Percentiles rank a stretch among this genome's conserved stretches.
These are phyloP conservation scores for Tulasnella sp. DNA, from an alignment of 768 basidiomycete genomes.

Conservation along the genomic window DNA sequence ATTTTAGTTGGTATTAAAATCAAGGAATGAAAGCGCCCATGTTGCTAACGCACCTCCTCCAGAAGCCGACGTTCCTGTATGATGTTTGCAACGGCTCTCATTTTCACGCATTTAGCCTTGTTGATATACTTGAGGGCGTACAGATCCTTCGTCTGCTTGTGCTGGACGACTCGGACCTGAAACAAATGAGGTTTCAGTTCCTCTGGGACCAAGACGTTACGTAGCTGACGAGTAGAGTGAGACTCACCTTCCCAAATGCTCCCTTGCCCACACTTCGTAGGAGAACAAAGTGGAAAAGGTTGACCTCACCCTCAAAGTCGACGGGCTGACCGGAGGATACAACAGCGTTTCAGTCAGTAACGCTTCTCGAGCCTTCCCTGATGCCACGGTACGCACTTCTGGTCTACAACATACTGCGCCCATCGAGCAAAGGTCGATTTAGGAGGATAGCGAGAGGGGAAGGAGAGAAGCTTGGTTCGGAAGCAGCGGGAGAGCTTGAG, in stretches of 20 bases:
- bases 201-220: not conserved
- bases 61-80: conserved; percentile 88
- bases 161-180: conserved; percentile 93
- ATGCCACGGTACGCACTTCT: conserved; percentile 27
- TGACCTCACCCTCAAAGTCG: conserved; percentile 79
- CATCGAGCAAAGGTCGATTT: conserved; percentile 22
- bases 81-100: conserved; percentile 84
- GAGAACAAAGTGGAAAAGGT: conserved; percentile 93
- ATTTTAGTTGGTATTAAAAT: conserved; percentile 4
- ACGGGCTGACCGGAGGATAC: conserved; percentile 45
- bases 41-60: conserved; percentile 58
- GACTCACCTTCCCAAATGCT: conserved; percentile 88
- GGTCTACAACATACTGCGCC: conserved; percentile 36
- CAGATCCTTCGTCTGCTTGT: conserved; percentile 83
- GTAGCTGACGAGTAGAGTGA: not conserved
- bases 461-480: not conserved
- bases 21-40: conserved; percentile 4
- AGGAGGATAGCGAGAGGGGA: not conserved
- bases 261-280: conserved; percentile 93
- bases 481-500: not conserved
- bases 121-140: conserved; percentile 98
- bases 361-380: not conserved
- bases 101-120: conserved; percentile 83
- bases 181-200: not conserved
- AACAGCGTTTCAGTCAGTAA: not conserved